Conservation (phyloP, 768 basidiomycete species). For the Mycena olivaceomarginata region DNA sequence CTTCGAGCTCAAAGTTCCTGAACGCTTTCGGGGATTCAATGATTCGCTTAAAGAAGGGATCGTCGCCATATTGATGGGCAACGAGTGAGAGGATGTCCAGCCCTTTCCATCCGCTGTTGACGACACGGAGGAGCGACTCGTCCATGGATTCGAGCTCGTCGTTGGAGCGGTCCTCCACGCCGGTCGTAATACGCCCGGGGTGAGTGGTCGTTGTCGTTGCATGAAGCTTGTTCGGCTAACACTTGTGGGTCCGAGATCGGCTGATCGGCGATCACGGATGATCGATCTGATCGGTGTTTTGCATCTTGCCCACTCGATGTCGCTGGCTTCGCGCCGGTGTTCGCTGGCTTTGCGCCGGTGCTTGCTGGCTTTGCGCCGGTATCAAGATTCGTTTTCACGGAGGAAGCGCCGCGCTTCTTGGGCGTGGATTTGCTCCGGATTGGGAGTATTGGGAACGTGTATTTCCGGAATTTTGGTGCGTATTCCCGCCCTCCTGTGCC, state of each 20-base stretch:
- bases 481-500: slow-evolving; percentile 13
- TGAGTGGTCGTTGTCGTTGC: too few relatives aligned
- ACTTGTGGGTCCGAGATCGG: too few relatives aligned
- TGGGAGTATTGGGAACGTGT: neutral
- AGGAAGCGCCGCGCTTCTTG: neutral
- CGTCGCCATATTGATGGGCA: neutral
- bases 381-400: neutral
- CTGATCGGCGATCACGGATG: too few relatives aligned
- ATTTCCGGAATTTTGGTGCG: neutral
- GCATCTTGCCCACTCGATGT: too few relatives aligned
- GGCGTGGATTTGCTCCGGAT: neutral
- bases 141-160: slow-evolving; percentile 2
- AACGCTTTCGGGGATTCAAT: neutral
- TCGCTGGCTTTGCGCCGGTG: too few relatives aligned
- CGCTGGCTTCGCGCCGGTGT: too few relatives aligned
- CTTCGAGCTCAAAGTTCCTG: slow-evolving; percentile 7
- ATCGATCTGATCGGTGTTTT: too few relatives aligned
- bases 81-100: neutral
- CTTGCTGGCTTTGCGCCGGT: neutral
- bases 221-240: too few relatives aligned
- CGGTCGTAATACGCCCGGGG: too few relatives aligned
- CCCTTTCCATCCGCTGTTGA: slow-evolving; percentile 15
- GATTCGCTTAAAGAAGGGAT: neutral
- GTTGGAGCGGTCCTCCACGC: too few relatives aligned
- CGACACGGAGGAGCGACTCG: slow-evolving; percentile 2